A percentile compares a stretch with the other conserved stretches of the same genome.
Evolutionary conservation across 106 monocot genomes (phyloP).

Genomic region (Phalaenopsis equestris): DNA sequence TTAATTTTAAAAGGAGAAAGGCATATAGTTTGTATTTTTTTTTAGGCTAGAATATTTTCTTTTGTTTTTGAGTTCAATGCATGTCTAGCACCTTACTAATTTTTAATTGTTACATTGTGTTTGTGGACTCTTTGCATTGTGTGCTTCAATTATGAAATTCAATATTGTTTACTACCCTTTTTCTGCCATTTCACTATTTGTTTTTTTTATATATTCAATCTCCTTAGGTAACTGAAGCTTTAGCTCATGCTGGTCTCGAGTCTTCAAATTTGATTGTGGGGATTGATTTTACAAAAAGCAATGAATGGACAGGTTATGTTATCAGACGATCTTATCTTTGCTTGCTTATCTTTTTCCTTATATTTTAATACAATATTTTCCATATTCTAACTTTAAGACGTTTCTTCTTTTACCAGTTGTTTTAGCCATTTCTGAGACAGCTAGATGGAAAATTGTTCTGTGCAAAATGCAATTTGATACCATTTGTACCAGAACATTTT

Average conservation of each 20-base stretch:
- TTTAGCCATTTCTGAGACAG: not conserved
- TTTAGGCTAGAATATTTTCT: not conserved
- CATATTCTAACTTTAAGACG: not conserved
- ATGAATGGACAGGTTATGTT: constrained; percentile 23
- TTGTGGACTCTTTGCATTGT: not conserved
- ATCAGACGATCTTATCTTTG: not conserved
- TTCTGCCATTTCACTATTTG: not conserved
- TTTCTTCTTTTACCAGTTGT: constrained; percentile 1
- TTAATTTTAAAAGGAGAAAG: not conserved
- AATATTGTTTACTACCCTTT: not conserved
- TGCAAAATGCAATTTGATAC: not conserved
- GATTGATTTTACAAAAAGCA: constrained; percentile 26
- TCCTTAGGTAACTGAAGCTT: constrained; percentile 16
- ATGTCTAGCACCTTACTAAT: not conserved
- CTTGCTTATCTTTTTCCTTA: not conserved
- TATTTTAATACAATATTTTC: not conserved
- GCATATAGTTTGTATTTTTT: not conserved
- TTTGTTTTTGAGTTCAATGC: not conserved
- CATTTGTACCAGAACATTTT: not conserved
- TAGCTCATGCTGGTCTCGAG: constrained; percentile 22
- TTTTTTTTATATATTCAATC: not conserved
- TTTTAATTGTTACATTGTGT: not conserved
- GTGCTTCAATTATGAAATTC: not conserved
- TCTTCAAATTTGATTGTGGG: constrained; percentile 28
- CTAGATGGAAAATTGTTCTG: not conserved